These are phyloP conservation scores for Cyberlindnera japonica DNA, from an alignment of 805 yeast species.

Conservation along the genomic window DNA sequence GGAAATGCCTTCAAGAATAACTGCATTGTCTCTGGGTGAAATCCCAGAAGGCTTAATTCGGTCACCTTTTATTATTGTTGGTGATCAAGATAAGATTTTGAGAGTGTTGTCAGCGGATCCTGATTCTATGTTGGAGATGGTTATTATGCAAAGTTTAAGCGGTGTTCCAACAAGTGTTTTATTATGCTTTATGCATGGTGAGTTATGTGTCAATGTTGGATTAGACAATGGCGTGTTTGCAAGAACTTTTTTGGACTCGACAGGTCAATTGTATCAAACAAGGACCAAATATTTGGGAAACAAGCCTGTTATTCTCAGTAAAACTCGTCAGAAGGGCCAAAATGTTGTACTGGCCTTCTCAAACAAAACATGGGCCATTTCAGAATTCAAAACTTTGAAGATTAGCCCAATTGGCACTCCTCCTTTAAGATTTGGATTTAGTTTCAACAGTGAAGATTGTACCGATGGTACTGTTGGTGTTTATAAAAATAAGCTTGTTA, in stretches of 20 bases:
- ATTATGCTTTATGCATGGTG: conserved; percentile 20
- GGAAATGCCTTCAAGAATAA: conserved; percentile 49
- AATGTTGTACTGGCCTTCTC: conserved; percentile 31
- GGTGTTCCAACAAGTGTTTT: conserved; percentile 42
- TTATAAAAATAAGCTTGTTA: conserved; percentile 46
- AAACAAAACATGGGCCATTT: conserved; percentile 33
- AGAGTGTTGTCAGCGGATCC: conserved; percentile 62
- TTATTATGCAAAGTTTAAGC: conserved; percentile 64
- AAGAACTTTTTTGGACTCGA: conserved; percentile 52
- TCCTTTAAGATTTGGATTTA: conserved; percentile 41
- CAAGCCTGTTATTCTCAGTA: conserved; percentile 47
- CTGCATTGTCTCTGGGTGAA: conserved; percentile 44
- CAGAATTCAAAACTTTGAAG: conserved; percentile 22
- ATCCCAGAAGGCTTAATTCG: conserved; percentile 43
- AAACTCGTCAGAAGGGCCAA: conserved; percentile 9
- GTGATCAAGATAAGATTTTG: conserved; percentile 66
- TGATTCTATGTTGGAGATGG: conserved; percentile 52
- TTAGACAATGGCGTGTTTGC: conserved; percentile 80
- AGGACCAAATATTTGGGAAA: conserved; percentile 73
- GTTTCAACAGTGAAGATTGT: conserved; percentile 62
- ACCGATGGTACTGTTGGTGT: conserved; percentile 63
- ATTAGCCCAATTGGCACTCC: conserved; percentile 30
- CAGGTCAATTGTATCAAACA: conserved; percentile 64
- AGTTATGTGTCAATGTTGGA: conserved; percentile 64
- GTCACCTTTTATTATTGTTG: conserved; percentile 63